Percentiles rank a stretch among this genome's conserved stretches.
phyloP scores from a whole-genome alignment of 768 basidiomycete species.

The Pulveroboletus sp. region DNA sequence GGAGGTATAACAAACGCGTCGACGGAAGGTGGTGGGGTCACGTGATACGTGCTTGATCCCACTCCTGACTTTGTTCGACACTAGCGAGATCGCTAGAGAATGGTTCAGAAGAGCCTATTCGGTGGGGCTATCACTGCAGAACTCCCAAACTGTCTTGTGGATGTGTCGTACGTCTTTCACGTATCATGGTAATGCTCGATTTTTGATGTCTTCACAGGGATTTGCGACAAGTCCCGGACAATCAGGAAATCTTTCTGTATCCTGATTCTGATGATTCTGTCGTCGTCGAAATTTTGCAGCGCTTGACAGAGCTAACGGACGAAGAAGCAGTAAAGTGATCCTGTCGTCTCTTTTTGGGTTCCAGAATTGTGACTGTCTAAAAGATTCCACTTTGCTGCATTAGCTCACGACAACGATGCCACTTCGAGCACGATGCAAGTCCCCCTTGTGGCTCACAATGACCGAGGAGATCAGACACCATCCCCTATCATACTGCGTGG shows the following conservation, averaged over 20 bases:
- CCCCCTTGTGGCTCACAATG: slow-evolving; percentile 38
- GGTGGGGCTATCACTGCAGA: slow-evolving; percentile 76
- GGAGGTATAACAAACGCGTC: not conserved
- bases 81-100: not conserved
- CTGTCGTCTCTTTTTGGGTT: slow-evolving; percentile 1
- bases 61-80: not conserved
- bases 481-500: slow-evolving; percentile 62
- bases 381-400: slow-evolving; percentile 87
- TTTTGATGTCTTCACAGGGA: slow-evolving; percentile 34
- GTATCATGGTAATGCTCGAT: not conserved
- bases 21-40: slow-evolving; percentile 4
- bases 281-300: slow-evolving; percentile 78
- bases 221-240: slow-evolving; percentile 86
- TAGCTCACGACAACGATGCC: slow-evolving; percentile 90
- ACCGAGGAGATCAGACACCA: slow-evolving; percentile 48
- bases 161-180: slow-evolving; percentile 72
- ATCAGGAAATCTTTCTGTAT: slow-evolving; percentile 88
- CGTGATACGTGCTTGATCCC: slow-evolving; percentile 10
- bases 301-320: slow-evolving; percentile 54
- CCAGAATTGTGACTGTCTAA: slow-evolving; percentile 3
- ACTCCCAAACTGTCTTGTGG: slow-evolving; percentile 56
- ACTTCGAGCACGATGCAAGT: slow-evolving; percentile 41
- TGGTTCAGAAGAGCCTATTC: slow-evolving; percentile 49
- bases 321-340: slow-evolving; percentile 67
- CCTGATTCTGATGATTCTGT: slow-evolving; percentile 65